These are phyloP conservation scores for Eucalyptus guilfoylei DNA, from an alignment of 345 rosid species.

Conservation along the genomic window DNA sequence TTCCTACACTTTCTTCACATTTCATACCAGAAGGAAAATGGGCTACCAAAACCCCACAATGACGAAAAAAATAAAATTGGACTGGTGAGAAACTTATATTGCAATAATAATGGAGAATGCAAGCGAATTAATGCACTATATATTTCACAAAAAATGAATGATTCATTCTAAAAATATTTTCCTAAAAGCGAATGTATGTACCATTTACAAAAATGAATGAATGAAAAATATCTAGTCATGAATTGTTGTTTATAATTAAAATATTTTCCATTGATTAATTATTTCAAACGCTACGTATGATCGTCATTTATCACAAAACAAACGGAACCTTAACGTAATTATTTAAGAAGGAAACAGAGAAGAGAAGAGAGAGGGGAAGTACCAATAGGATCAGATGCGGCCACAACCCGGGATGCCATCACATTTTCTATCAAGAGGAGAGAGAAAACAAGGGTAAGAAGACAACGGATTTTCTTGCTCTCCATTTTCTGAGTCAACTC, in stretches of 20 bases:
- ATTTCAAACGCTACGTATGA: not conserved
- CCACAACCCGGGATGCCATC: not conserved
- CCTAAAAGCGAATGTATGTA: accelerated
- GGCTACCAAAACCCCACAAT: not conserved
- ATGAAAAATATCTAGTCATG: too few relatives aligned
- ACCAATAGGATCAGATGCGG: not conserved
- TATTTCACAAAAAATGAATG: accelerated
- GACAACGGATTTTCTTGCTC: not conserved
- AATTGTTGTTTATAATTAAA: too few relatives aligned
- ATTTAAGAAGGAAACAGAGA: accelerated
- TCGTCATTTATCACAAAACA: accelerated
- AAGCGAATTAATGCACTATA: accelerated
- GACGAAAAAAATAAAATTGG: not conserved
- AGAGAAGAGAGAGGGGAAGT: not conserved
- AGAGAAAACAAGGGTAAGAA: not conserved
- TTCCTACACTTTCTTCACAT: not conserved
- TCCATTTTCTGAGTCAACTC: not conserved
- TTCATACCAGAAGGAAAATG: not conserved
- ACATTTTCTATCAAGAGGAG: not conserved
- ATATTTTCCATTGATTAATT: too few relatives aligned
- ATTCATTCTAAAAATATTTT: too few relatives aligned
- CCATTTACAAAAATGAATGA: too few relatives aligned
- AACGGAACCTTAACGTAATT: accelerated
- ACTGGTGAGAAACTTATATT: not conserved
- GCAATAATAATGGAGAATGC: not conserved